phyloP scores from a whole-genome alignment of 768 basidiomycete species.

The Tricholoma flavovirens region DNA sequence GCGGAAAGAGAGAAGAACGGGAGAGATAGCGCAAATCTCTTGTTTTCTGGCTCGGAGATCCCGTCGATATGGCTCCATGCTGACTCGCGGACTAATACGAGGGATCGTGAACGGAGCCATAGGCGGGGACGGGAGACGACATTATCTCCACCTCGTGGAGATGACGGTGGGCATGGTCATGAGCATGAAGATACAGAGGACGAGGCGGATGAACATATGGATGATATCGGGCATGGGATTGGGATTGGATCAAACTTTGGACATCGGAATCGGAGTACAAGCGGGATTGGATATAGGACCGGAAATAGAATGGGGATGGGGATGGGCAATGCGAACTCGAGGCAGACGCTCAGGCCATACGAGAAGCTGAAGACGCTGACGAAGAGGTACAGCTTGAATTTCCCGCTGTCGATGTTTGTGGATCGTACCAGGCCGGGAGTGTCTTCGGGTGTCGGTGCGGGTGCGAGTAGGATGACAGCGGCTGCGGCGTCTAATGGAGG shows the following conservation, averaged over 20 bases:
- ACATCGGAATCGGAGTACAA: background rate
- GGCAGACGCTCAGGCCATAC: slow-evolving; percentile 25
- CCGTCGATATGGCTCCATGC: slow-evolving; percentile 48
- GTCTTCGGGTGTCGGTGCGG: background rate
- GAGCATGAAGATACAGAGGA: background rate
- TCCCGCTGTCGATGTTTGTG: slow-evolving; percentile 26
- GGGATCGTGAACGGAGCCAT: slow-evolving; percentile 20
- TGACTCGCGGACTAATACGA: slow-evolving; percentile 26
- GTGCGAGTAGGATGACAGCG: background rate
- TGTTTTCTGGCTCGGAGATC: slow-evolving; percentile 16
- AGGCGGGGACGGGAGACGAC: slow-evolving; percentile 26
- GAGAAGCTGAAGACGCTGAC: slow-evolving; percentile 37
- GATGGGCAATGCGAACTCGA: background rate
- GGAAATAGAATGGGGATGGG: background rate
- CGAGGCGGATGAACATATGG: background rate
- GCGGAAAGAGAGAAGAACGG: background rate
- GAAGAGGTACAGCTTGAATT: slow-evolving; percentile 44
- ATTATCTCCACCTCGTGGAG: slow-evolving; percentile 1
- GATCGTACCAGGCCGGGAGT: background rate
- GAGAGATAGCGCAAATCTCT: background rate
- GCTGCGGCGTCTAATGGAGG: background rate
- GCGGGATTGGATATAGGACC: background rate
- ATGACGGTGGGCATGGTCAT: background rate
- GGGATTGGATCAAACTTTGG: slow-evolving; percentile 1
- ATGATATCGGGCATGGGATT: background rate